phyloP scores from a whole-genome alignment of 2,329 filamentous ascomycete species.

The Periconia sp. region DNA sequence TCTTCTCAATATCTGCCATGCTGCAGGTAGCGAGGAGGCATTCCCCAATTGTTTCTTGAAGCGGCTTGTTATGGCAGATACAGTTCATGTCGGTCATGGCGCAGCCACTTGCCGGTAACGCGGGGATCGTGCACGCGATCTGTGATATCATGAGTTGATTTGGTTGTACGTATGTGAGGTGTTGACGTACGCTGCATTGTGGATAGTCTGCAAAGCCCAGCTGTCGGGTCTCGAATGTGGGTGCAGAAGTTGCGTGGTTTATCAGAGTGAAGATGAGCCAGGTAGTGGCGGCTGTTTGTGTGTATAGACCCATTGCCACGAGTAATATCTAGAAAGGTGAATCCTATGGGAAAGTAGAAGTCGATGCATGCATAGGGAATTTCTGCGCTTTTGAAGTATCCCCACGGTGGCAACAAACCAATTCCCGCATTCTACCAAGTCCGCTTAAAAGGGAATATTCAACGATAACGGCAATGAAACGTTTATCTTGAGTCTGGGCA shows the following conservation, averaged over 20 bases:
- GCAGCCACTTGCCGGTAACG: constrained; percentile 16
- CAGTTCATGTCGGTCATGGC: constrained; percentile 15
- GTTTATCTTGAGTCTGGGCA: no score
- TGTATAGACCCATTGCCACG: background rate
- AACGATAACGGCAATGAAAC: no score
- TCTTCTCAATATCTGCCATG: constrained; percentile 19
- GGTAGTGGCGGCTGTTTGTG: background rate
- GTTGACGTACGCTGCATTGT: constrained; percentile 3
- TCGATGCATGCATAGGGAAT: background rate
- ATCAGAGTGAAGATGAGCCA: background rate
- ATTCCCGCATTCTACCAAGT: no score
- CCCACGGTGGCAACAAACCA: no score
- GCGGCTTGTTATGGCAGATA: constrained; percentile 13
- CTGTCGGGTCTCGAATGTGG: background rate
- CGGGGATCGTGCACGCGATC: constrained; percentile 20
- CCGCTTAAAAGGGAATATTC: no score
- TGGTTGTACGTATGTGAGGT: background rate
- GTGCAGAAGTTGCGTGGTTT: background rate
- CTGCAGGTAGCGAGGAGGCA: constrained; percentile 27
- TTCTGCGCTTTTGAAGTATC: background rate
- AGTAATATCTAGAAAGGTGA: background rate
- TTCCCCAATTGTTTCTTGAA: constrained; percentile 5
- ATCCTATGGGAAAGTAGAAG: background rate
- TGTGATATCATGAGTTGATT: constrained; percentile 4
- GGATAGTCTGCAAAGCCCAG: constrained; percentile 2